Base-by-base conservation (phyloP, 345 rosid species). In the Aquilaria sinensis region DNA sequence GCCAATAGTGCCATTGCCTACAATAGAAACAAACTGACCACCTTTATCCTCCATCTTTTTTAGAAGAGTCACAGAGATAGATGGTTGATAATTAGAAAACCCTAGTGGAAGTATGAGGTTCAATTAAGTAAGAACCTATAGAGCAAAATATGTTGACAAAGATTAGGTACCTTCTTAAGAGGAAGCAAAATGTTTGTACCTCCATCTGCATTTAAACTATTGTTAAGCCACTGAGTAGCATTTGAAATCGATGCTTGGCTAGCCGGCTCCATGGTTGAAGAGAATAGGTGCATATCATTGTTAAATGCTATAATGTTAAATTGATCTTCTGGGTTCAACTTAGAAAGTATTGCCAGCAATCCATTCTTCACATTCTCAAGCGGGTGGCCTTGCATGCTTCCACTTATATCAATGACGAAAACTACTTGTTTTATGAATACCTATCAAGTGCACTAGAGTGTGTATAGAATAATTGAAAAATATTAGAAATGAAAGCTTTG, bases 291-390 rank as follows among this genome's bases (percentile, higher is more conserved):
- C 60, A 71, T 77, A 56, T 89, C 88, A 53, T 85, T 85, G 71
- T 94, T 88, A 68, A 94, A 94, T 32, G 93, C 93, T 12, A 94
- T 82, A 48, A 94, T 85, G 78, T 83, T 94, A 69, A 94, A 90
- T 56, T 85, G 79, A 84, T 94, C 99, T 67, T 76, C 76, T 41
- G 80, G 66, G 66, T 68, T 68, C 72, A 94, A 81, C 77, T 75
- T 75, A 2, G 70, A 59, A 12, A 94, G 78, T 23, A 82, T 80
- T 61, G 72, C 83, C 74, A 69, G 61, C 48, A 90, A 14, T 3
- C 83, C 89, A n/a, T 70, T 85, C 82, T 82, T 90, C 5, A 79
- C 83, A 67, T 67, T 80, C 72, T 82, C 81, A 14, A 94, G 77
- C 0, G 86, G 89, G 62, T 57, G 71, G 64, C 96, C 92, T 67